These are phyloP conservation scores for Mantamonas sphyraenae DNA, from an alignment of 78 protist species.

Conservation along the genomic window DNA sequence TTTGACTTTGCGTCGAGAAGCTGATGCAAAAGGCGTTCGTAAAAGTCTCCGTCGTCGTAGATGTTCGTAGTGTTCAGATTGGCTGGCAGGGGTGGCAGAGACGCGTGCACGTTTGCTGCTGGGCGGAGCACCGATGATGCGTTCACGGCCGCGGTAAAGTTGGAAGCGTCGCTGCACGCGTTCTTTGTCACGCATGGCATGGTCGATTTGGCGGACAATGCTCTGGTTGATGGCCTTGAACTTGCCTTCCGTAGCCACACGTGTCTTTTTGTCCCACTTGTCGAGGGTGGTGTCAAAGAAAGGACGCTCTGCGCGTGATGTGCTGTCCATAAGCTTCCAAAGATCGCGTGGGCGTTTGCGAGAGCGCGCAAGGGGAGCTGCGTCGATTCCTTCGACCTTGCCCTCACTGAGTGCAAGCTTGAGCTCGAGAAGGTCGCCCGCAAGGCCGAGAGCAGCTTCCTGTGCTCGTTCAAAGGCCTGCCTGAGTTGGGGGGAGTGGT, in stretches of 20 bases:
- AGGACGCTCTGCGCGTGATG: not conserved
- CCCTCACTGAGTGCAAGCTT: not conserved
- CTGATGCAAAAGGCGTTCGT: not conserved
- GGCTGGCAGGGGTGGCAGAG: not conserved
- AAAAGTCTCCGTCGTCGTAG: not conserved
- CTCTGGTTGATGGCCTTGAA: constrained; percentile 10
- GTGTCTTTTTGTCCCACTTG: not conserved
- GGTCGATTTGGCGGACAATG: not conserved
- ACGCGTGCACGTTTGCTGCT: not conserved
- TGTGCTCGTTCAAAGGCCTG: not conserved
- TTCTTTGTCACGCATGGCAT: not conserved
- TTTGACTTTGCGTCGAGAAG: not conserved
- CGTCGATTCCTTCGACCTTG: not conserved
- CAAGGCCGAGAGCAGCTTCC: not conserved
- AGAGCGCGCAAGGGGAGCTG: not conserved
- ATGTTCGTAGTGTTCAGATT: not conserved
- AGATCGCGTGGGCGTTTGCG: not conserved
- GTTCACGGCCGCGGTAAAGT: not conserved
- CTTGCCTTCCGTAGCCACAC: not conserved
- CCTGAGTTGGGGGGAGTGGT: not conserved
- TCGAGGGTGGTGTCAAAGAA: not conserved
- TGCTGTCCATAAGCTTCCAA: not conserved
- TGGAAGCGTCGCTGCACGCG: not conserved
- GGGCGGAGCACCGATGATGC: not conserved
- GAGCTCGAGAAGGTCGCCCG: not conserved